Evolutionary conservation across 257 asterid species (phyloP).

Genomic region (Fraxinus anomala): DNA sequence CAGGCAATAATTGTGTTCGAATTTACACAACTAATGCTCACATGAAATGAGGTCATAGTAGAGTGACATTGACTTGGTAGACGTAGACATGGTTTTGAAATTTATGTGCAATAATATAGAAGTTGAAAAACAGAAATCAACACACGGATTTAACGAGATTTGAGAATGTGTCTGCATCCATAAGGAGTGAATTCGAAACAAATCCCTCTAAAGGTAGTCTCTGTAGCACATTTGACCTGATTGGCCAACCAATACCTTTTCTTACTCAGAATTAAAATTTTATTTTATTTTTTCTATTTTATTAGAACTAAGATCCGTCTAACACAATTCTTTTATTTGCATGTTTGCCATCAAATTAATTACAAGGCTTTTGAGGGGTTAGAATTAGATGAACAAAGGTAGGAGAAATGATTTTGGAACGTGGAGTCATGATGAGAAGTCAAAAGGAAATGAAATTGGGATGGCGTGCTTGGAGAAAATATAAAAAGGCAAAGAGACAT

Average conservation of each 20-base stretch:
- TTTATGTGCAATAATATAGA: too few relatives aligned
- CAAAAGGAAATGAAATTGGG: constrained; percentile 31
- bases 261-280: background rate
- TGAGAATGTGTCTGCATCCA: too few relatives aligned
- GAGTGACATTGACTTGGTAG: too few relatives aligned
- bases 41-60: background rate
- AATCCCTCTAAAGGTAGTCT: too few relatives aligned
- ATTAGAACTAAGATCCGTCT: background rate
- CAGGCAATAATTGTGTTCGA: too few relatives aligned
- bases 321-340: background rate
- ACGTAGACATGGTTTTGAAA: too few relatives aligned
- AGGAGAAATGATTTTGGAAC: constrained; percentile 45
- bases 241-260: background rate
- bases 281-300: background rate
- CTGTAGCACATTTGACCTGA: background rate
- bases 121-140: too few relatives aligned
- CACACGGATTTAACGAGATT: too few relatives aligned
- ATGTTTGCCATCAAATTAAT: constrained; percentile 28
- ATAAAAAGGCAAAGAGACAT: constrained; percentile 26
- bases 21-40: too few relatives aligned
- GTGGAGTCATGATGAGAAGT: constrained; percentile 43
- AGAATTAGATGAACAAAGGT: constrained; percentile 28
- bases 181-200: too few relatives aligned
- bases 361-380: background rate
- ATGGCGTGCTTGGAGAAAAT: constrained; percentile 59